Base-by-base conservation (phyloP, 192 early-diverging fungal species). In the Dispira simplex region DNA sequence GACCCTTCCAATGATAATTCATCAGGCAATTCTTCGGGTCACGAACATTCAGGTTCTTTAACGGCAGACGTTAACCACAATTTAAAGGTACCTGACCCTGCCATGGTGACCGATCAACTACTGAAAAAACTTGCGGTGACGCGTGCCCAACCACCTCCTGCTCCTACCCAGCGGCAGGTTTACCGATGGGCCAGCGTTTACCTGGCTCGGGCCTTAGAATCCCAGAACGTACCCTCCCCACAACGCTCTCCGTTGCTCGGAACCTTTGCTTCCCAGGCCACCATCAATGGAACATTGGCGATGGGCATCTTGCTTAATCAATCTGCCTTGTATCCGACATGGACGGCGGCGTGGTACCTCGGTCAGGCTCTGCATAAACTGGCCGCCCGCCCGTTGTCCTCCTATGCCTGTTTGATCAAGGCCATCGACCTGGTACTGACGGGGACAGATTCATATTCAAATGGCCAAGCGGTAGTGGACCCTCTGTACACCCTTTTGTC, bases 401-500 rank as follows among this genome's bases (percentile, higher is more conserved):
- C 59, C 44, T 62, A 62, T 25, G 44, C 59, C 44, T 62, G 59
- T 44, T n/a, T 62, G 14, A 21, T 44, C 13, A 25, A 39, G 13
- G 16, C 59, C 43, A 25, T 62, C 26, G 44, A 25, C 4, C 12
- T 44, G 59, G 51, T 53, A 26, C 51, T 53, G 10, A 43, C 13
- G 25, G 16, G n/a, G 18, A 39, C 26, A 5, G 20, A 56, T 56
- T 23, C 54, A 28, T 4, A 12, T 21, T 56, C 54, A 13, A 13
- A 13, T 25, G 21, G 12, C 18, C 25, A 56, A 14, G 21, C 20
- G 18, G 18, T 56, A 9, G 21, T 62, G 23, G 43, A 62, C 43
- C 44, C 44, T 0, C n/a, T 62, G 59, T 62, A 62, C 59, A n/a
- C 59, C n/a, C n/a, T 62, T 8, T 18, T 62, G 16, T 46, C 59